Evolutionary conservation across 202 grass and related monocot species (phyloP).

Genomic region (Panicum virgatum): DNA sequence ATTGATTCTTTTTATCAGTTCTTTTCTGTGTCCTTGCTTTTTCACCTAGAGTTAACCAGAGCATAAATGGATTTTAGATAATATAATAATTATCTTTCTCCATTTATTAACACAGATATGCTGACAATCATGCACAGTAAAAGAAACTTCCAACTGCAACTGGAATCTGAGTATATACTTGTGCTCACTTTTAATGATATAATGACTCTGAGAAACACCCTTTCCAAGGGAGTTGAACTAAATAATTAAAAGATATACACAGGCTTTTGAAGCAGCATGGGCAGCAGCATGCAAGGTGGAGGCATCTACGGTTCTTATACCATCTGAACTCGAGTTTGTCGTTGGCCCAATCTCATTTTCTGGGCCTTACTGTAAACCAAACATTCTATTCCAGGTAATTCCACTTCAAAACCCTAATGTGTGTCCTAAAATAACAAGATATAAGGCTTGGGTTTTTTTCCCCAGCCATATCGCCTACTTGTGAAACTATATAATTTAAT

Average conservation of each 20-base stretch:
- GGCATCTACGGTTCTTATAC: conserved; percentile 76
- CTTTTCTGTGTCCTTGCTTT: neutral
- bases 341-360: conserved; percentile 92
- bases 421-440: neutral
- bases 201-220: neutral
- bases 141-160: neutral
- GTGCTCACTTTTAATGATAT: conserved; percentile 4
- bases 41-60: neutral
- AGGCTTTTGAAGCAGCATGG: conserved; percentile 88
- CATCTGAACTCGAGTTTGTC: conserved; percentile 62
- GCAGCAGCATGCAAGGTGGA: conserved; percentile 76
- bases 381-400: conserved; percentile 84
- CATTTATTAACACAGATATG: neutral
- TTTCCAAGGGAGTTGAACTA: conserved; percentile 3
- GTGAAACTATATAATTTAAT: too few relatives aligned
- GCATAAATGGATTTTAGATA: neutral
- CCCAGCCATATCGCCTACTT: neutral
- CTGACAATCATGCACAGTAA: neutral
- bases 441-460: neutral
- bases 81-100: neutral
- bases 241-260: conserved; percentile 9
- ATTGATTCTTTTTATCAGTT: neutral
- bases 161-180: conserved; percentile 5
- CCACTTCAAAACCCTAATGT: neutral
- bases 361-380: conserved; percentile 77